Evolutionary conservation across 257 asterid species (phyloP), one percentile per base, ranked within the genome.

Genomic region (Ophiorrhiza pumila): DNA sequence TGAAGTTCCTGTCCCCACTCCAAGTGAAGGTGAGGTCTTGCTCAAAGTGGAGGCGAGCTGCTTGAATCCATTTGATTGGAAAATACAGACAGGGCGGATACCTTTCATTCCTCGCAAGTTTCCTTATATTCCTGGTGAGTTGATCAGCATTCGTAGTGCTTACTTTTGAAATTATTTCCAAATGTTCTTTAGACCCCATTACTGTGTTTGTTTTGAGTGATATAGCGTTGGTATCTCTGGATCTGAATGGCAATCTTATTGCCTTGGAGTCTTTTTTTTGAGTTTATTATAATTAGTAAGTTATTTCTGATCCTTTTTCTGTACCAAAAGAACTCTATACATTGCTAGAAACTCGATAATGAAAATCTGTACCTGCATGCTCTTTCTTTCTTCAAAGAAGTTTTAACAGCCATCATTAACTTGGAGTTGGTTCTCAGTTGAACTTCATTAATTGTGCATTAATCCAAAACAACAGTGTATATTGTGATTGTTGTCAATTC

Each of bases 21-120:
- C 89, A 1, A 66, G 58, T n/a, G 87, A 87, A 52, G 90, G 80
- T 49, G 96, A 91, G 82, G 77, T 90, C 43, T 68, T 91, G 80
- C 76, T 91, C 42, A 91, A 85, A 72, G 27, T 91, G 80, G 95
- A 90, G 75, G 96, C 97, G 3, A 74, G 82, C 32, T 85, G 91
- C 78, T 55, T 91, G 39, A 91, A 91, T 75, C 93, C 92, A 1
- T 56, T 87, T 63, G 97, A 91, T 62, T 84, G 89, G 89, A 88
- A 83, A 67, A 76, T 82, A 22, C 80, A 89, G 83, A 87, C 84
- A 71, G 97, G 98, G 83, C 5, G 74, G 60, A 49, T 82, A 39
- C 93, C 91, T 35, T 12, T 89, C 42, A 42, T 81, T 55, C 86
- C 93, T 17, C 73, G 78, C 74, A 81, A 71, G 59, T 86, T 85